Conservation (phyloP, 192 early-diverging fungal genomes). For the Phycomyces blakesleeanus region DNA sequence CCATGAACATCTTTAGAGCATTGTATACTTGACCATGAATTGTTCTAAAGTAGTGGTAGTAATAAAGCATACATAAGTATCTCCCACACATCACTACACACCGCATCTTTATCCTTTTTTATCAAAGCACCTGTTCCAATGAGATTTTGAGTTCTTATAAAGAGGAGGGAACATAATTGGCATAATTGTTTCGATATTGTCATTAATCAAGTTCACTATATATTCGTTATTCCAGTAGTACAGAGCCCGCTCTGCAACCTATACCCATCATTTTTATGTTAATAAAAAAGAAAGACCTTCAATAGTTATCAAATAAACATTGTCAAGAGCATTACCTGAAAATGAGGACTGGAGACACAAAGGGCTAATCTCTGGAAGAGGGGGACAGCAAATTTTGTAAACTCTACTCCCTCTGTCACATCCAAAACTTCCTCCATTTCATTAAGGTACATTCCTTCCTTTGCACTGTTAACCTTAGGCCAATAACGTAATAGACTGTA, state of each 20-base stretch:
- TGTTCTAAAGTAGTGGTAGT: conserved; percentile 48
- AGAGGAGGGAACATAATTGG: conserved; percentile 95
- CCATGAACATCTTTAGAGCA: conserved; percentile 96
- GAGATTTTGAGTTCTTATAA: conserved; percentile 91
- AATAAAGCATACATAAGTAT: too few species aligned
- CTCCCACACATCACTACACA: too few species aligned
- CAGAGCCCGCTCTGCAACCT: conserved; percentile 97
- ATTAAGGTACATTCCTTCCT: conserved; percentile 99
- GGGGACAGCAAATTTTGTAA: conserved; percentile 83
- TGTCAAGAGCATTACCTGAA: conserved; percentile 64
- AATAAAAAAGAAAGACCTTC: not conserved
- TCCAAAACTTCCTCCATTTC: conserved; percentile 98
- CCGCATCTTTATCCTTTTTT: too few species aligned
- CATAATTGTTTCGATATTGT: conserved; percentile 87
- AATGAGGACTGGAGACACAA: conserved; percentile 96
- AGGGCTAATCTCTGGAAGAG: conserved; percentile 89
- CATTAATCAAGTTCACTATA: conserved; percentile 92
- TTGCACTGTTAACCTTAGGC: conserved; percentile 99
- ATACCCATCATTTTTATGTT: not conserved
- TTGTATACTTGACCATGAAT: conserved; percentile 97
- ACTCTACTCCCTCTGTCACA: conserved; percentile 90
- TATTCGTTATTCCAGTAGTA: conserved; percentile 99
- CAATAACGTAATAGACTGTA: conserved; percentile 88
- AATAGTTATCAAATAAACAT: not conserved
- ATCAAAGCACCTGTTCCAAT: conserved; percentile 86